Conservation (phyloP, 2,329 filamentous ascomycete genomes). For the Escovopsis sp. region DNA sequence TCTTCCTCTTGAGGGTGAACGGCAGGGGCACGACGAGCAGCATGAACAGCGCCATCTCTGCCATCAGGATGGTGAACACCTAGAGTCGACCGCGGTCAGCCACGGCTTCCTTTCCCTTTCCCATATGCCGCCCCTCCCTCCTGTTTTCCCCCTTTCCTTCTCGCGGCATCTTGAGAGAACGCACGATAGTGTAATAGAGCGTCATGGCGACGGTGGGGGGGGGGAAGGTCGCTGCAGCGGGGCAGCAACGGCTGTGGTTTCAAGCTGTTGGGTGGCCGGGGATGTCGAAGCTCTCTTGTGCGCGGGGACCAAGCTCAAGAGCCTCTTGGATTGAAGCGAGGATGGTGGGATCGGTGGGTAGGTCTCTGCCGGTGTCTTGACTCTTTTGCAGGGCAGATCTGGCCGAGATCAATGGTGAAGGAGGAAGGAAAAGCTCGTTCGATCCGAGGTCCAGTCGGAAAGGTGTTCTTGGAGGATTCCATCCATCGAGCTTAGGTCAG, state of each 20-base stretch:
- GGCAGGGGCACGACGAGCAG: constrained; percentile 75
- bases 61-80: constrained; percentile 73
- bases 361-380: no score
- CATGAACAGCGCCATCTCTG: constrained; percentile 73
- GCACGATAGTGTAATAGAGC: constrained; percentile 42
- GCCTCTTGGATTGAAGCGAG: no score
- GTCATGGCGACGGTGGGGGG: constrained; percentile 31
- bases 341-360: no score
- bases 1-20: constrained; percentile 68
- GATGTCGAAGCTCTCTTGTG: not conserved
- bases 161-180: constrained; percentile 7
- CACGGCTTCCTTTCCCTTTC: constrained; percentile 7
- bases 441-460: no score
- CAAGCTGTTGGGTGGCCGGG: not conserved
- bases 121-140: no score
- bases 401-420: no score
- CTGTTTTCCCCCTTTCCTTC: no score
- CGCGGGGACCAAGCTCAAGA: no score
- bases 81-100: constrained; percentile 19
- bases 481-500: no score
- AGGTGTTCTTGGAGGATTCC: no score
- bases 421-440: no score
- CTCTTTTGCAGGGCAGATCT: no score
- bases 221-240: not conserved
- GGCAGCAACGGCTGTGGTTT: not conserved